Evolutionary conservation across 1,284 basidiomycete genomes (phyloP).

Genomic region (Ustilago cynodontis): DNA sequence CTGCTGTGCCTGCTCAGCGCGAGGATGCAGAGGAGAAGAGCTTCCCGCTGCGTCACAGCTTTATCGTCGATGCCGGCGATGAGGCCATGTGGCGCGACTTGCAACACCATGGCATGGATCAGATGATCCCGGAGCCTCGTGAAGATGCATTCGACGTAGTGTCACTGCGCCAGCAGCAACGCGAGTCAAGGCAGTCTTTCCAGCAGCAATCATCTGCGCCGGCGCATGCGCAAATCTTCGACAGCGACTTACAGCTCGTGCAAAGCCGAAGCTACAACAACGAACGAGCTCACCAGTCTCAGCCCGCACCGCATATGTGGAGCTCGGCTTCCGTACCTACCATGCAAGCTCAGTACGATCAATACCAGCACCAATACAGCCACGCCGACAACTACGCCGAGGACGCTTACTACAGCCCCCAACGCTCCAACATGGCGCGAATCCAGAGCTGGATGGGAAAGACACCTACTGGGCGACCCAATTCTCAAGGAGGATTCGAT

Average conservation of each 20-base stretch:
- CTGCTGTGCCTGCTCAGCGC: neutral
- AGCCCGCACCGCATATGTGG: conserved; percentile 6
- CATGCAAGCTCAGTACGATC: neutral
- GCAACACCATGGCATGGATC: conserved; percentile 28
- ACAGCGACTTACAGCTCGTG: conserved; percentile 5
- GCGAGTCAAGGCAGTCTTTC: neutral
- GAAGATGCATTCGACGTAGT: conserved; percentile 2
- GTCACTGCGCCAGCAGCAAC: neutral
- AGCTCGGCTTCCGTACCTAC: neutral
- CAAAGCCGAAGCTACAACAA: neutral
- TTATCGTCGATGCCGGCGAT: conserved; percentile 35
- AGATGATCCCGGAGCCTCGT: conserved; percentile 21
- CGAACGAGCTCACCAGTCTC: conserved; percentile 3
- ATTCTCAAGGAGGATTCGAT: conserved; percentile 24
- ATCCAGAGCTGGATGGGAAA: conserved; percentile 52
- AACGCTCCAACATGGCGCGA: conserved; percentile 37
- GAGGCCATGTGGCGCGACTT: conserved; percentile 43
- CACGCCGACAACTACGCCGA: conserved; percentile 1
- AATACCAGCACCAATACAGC: neutral
- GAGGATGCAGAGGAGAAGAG: neutral
- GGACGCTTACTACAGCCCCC: conserved; percentile 24
- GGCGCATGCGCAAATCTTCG: neutral
- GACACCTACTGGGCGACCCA: conserved; percentile 29
- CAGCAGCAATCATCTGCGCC: neutral
- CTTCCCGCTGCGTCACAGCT: conserved; percentile 30